Conservation (phyloP, 2,329 filamentous ascomycete species). For the Botrytis deweyae region DNA sequence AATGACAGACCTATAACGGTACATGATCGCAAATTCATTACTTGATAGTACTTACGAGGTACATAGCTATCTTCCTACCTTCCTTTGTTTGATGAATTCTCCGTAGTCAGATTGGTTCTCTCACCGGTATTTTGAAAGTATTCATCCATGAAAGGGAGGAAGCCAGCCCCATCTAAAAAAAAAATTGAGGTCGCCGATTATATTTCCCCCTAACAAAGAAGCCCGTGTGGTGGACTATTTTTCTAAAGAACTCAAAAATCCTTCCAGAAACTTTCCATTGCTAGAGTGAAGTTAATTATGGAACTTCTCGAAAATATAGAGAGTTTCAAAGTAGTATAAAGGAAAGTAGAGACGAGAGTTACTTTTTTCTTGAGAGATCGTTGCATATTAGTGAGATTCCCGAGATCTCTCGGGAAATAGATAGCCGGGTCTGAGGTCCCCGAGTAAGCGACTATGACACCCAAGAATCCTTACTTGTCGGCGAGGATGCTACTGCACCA, state of each 20-base stretch:
- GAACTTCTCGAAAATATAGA: background rate
- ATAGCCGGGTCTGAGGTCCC: conserved; percentile 21
- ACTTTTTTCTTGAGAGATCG: background rate
- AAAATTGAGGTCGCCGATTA: conserved; percentile 23
- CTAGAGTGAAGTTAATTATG: background rate
- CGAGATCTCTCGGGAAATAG: conserved; percentile 22
- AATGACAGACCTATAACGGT: background rate
- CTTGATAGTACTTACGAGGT: conserved; percentile 8
- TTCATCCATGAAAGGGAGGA: conserved; percentile 4
- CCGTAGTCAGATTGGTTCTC: background rate
- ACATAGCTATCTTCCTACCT: background rate
- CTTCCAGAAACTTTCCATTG: background rate
- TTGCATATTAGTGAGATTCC: conserved; percentile 16
- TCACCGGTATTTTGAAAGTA: conserved; percentile 6
- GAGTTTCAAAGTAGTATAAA: background rate
- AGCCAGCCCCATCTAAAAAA: conserved; percentile 11
- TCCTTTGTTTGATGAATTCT: conserved; percentile 7
- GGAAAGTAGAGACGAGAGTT: background rate
- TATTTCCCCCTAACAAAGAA: conserved; percentile 9
- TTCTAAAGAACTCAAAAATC: background rate
- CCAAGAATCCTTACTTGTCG: conserved; percentile 8
- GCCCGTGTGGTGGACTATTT: background rate
- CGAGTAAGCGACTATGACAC: conserved; percentile 11
- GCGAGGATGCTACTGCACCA: conserved; percentile 19
- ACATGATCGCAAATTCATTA: background rate